phyloP scores from a whole-genome alignment of 2,329 filamentous ascomycete species.

The Berkeleyomyces rouxiae region DNA sequence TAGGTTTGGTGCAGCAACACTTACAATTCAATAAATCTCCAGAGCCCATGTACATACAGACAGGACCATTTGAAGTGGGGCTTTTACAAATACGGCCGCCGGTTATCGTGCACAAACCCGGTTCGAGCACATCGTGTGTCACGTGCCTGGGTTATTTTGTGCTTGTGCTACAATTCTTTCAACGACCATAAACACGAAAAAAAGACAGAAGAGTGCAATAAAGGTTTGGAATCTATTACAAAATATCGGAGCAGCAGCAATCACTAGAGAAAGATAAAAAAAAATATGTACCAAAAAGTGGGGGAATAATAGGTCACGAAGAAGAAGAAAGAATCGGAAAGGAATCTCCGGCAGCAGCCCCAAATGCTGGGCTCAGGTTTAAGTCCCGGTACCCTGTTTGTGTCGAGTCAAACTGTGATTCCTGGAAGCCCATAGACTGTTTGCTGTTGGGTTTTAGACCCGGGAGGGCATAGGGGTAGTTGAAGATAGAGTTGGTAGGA shows the following conservation, averaged over 20 bases:
- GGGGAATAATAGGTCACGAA: background rate
- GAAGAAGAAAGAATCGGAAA: background rate
- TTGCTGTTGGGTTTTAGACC: background rate
- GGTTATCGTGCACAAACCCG: background rate
- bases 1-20: background rate
- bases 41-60: background rate
- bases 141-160: background rate
- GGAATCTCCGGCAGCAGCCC: background rate
- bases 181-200: background rate
- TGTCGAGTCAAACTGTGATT: background rate
- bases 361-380: too few relatives aligned
- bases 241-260: background rate
- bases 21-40: background rate
- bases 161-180: background rate
- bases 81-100: background rate
- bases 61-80: background rate
- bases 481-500: background rate
- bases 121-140: background rate
- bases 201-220: background rate
- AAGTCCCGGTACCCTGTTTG: too few relatives aligned
- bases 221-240: background rate
- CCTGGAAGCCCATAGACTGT: background rate
- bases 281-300: background rate
- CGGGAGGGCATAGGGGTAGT: background rate
- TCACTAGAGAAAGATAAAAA: conserved; percentile 1